These are phyloP conservation scores for Oryza glaberrima DNA, from an alignment of 176 grass and related monocot species.

Conservation along the genomic window DNA sequence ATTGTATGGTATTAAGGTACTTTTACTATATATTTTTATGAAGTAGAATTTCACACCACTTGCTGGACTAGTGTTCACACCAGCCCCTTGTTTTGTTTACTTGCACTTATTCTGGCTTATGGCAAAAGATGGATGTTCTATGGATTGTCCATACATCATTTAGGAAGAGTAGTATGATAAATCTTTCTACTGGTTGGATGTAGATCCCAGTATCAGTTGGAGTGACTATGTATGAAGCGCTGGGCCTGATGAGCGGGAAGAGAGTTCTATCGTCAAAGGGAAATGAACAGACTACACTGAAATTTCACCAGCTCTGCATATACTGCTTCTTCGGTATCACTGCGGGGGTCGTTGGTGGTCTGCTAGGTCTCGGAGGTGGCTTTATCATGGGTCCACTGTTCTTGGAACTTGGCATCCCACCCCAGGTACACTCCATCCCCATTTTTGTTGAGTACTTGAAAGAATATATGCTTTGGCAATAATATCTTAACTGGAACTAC, in stretches of 20 bases:
- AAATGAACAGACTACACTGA: conserved; percentile 50
- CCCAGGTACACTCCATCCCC: conserved; percentile 56
- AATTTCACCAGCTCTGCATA: conserved; percentile 60
- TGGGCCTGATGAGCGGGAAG: conserved; percentile 75
- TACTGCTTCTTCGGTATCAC: conserved; percentile 63
- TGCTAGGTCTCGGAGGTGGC: conserved; percentile 88
- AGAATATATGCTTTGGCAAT: conserved; percentile 17
- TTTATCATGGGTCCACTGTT: conserved; percentile 96
- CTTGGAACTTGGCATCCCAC: conserved; percentile 89
- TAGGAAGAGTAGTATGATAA: conserved; percentile 24
- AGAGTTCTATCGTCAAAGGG: conserved; percentile 72
- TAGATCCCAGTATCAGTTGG: conserved; percentile 79
- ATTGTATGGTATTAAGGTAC: background rate
- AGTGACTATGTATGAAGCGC: conserved; percentile 78
- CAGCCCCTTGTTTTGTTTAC: background rate
- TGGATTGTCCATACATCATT: conserved; percentile 3
- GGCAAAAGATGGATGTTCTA: conserved; percentile 13
- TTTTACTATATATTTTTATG: background rate
- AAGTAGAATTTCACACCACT: background rate
- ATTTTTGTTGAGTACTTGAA: background rate
- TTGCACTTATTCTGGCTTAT: background rate
- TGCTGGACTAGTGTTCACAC: background rate
- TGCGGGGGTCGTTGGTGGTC: conserved; percentile 82
- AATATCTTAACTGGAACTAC: conserved; percentile 31
- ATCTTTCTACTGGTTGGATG: conserved; percentile 29